Evolutionary conservation across 2,329 filamentous ascomycete species (phyloP).

Genomic region (Pseudocercospora vitis): DNA sequence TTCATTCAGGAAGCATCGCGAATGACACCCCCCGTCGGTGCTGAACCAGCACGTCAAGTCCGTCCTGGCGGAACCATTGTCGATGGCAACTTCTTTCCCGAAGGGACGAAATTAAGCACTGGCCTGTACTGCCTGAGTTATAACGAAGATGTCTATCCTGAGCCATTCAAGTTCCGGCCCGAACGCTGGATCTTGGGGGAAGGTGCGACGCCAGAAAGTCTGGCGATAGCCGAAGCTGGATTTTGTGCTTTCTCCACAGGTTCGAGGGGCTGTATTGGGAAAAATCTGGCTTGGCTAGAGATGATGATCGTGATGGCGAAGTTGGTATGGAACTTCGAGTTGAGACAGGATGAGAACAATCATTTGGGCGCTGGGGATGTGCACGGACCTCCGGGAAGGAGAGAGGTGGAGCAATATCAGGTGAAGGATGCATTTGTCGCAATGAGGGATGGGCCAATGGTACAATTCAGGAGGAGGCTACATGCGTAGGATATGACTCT

Average conservation of each 20-base stretch:
- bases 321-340: conserved; percentile 19
- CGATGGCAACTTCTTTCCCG: conserved; percentile 34
- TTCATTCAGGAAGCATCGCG: conserved; percentile 49
- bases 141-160: conserved; percentile 33
- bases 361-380: conserved; percentile 15
- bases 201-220: conserved; percentile 10
- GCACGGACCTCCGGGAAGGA: conserved; percentile 4
- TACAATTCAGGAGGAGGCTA: conserved; percentile 16
- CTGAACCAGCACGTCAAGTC: conserved; percentile 36
- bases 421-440: conserved; percentile 24
- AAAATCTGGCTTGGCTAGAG: conserved; percentile 38
- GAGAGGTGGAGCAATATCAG: conserved; percentile 22
- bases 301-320: conserved; percentile 26
- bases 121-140: conserved; percentile 36
- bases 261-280: conserved; percentile 69
- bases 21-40: conserved; percentile 44
- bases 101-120: conserved; percentile 33
- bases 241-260: conserved; percentile 75
- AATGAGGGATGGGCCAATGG: conserved; percentile 25
- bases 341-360: conserved; percentile 15
- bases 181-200: conserved; percentile 35
- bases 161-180: conserved; percentile 34
- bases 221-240: conserved; percentile 58
- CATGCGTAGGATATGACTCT: background rate
- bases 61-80: conserved; percentile 31